phyloP scores from a whole-genome alignment of 2,329 filamentous ascomycete genomes.

The Xylaria sp. region DNA sequence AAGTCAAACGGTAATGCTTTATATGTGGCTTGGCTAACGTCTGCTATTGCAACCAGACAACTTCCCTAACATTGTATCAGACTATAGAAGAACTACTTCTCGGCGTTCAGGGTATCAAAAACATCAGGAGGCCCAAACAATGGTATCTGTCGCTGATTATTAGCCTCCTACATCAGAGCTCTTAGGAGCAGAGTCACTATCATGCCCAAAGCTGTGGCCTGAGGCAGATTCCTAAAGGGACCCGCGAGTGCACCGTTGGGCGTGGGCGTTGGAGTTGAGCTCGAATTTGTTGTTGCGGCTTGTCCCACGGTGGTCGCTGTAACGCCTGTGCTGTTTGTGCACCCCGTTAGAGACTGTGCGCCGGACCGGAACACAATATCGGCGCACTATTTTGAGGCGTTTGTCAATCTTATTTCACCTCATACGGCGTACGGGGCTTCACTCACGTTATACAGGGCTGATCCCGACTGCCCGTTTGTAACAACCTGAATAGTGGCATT shows the following conservation, averaged over 20 bases:
- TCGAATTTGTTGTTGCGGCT: constrained; percentile 10
- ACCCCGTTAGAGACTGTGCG: constrained; percentile 55
- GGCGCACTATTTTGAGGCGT: constrained; percentile 61
- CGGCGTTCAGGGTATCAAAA: constrained; percentile 12
- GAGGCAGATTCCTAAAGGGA: background rate
- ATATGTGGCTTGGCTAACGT: background rate
- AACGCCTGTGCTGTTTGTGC: constrained; percentile 64
- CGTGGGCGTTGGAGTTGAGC: constrained; percentile 3
- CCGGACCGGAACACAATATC: constrained; percentile 70
- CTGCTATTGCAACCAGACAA: constrained; percentile 14
- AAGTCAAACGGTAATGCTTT: background rate
- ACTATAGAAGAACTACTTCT: background rate
- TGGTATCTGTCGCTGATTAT: background rate
- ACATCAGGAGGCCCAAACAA: background rate
- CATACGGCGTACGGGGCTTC: background rate
- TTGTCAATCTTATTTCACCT: constrained; percentile 12
- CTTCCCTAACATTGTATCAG: background rate
- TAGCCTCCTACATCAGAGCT: constrained; percentile 3
- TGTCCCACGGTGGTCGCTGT: constrained; percentile 45
- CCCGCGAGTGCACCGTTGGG: background rate
- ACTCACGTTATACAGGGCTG: constrained; percentile 70
- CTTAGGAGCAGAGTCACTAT: background rate
- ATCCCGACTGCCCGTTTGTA: constrained; percentile 61
- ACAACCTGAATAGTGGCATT: constrained; percentile 73
- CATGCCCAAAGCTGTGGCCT: background rate